Evolutionary conservation across 345 rosid species (phyloP).

Genomic region (Linum tenue): DNA sequence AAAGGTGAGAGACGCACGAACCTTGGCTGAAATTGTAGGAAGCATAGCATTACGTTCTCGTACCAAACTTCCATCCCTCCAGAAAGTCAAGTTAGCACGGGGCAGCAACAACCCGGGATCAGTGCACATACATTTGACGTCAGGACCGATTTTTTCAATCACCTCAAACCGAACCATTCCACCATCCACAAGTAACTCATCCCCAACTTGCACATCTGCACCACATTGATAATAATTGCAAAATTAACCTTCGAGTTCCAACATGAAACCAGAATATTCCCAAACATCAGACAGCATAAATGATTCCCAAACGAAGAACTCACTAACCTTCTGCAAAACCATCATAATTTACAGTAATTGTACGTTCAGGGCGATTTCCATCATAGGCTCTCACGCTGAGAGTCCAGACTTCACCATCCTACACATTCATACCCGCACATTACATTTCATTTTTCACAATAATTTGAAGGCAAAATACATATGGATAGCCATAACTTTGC

Average conservation of each 20-base stretch:
- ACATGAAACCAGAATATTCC: not conserved
- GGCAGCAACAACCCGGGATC: conserved; percentile 96
- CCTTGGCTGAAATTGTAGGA: conserved; percentile 95
- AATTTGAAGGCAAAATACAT: too few relatives aligned
- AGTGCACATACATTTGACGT: conserved; percentile 84
- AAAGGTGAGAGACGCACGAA: conserved; percentile 13
- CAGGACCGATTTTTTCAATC: conserved; percentile 93
- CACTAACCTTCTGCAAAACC: conserved; percentile 91
- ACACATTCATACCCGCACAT: conserved; percentile 3
- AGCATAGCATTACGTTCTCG: conserved; percentile 99
- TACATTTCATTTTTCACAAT: not conserved
- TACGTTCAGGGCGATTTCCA: conserved; percentile 57
- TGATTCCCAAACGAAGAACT: not conserved
- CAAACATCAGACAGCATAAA: not conserved
- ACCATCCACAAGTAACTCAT: conserved; percentile 94
- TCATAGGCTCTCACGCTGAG: conserved; percentile 86
- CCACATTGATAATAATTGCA: conserved; percentile 2
- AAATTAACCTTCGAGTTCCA: not conserved
- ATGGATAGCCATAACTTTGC: too few relatives aligned
- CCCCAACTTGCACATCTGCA: conserved; percentile 83
- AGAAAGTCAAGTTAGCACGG: conserved; percentile 94
- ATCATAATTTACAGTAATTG: conserved; percentile 83
- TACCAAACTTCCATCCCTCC: conserved; percentile 98
- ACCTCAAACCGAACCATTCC: conserved; percentile 99
- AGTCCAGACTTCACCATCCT: conserved; percentile 99